phyloP scores from a whole-genome alignment of 441 rosid genomes.

The Corymbia citriodora region DNA sequence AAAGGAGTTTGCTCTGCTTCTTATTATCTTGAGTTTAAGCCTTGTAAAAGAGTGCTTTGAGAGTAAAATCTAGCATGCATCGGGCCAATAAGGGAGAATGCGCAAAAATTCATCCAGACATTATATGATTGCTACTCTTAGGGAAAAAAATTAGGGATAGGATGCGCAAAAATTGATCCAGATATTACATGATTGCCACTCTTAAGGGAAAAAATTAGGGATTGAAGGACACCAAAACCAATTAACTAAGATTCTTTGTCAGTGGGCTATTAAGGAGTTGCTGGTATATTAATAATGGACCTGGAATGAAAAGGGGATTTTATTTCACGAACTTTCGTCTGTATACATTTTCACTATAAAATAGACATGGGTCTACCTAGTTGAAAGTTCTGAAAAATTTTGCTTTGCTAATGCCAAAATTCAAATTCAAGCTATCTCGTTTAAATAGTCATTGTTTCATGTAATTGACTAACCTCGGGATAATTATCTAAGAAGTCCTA shows the following conservation, averaged over 20 bases:
- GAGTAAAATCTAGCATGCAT: neutral
- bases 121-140: too few relatives aligned
- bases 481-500: too few relatives aligned
- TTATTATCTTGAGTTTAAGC: neutral
- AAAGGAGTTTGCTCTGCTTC: neutral
- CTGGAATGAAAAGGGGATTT: neutral
- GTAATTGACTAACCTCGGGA: neutral
- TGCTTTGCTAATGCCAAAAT: neutral
- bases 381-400: neutral
- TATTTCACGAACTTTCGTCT: neutral
- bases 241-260: neutral
- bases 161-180: neutral
- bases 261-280: neutral
- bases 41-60: neutral
- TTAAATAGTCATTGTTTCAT: neutral
- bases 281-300: neutral
- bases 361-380: neutral
- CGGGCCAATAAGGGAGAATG: neutral
- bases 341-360: neutral
- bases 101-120: accelerated
- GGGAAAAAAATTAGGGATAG: too few relatives aligned
- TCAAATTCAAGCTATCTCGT: neutral
- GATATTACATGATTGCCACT: too few relatives aligned
- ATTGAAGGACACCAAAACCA: neutral
- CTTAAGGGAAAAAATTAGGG: too few relatives aligned